Base-by-base conservation (phyloP, 2,329 filamentous ascomycete species). In the Paracamarosporium sp. region DNA sequence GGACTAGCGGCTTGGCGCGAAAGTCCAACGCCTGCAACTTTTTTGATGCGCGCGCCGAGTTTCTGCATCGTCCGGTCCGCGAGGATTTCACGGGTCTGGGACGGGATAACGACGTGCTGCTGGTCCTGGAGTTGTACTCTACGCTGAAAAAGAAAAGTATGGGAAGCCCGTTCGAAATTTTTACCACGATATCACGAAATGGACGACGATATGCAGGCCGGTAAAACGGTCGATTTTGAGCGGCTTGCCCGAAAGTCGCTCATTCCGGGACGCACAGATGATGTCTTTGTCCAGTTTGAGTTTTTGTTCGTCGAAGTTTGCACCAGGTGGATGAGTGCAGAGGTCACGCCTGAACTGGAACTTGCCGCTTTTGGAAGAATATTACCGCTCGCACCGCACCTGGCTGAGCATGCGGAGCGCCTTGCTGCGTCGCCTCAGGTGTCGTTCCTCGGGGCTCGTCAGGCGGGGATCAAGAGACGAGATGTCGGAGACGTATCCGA, bases 251-350 rank as follows among this genome's bases (percentile, higher is more conserved):
- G 50, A 38, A 62, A 68, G 59, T 66, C 72, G 31, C 85, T 96
- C 70, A 83, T 87, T 68, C 83, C 90, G 66, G 80, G 82, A 78
- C 84, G 87, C 75, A 94, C 92, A 68, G 87, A 92, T 71, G 81
- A 82, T 55, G 81, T 97, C 71, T 93, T 95, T 71, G 81, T 85
- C 63, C 85, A 90, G 70, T 93, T 93, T 76, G 88, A 91, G 73
- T 81, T 84, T 60, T 79, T 93, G 38, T 91, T 95, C 69, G 86
- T 92, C 66, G 93, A 97, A 76, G 82, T 96, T 48, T 92, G 90
- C 76, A 90, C 92, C 60, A 83, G 90, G 80, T 96, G 92, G 92
- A 81, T 90, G 43, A 81, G 69, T 75, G 80, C 72, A 67, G 79
- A 64, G 56, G 67, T 61, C 35, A 59, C 69, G 38, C 75, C 73